Evolutionary conservation across 202 grass and related monocot species (phyloP).

Genomic region (Brachypodium distachyon): DNA sequence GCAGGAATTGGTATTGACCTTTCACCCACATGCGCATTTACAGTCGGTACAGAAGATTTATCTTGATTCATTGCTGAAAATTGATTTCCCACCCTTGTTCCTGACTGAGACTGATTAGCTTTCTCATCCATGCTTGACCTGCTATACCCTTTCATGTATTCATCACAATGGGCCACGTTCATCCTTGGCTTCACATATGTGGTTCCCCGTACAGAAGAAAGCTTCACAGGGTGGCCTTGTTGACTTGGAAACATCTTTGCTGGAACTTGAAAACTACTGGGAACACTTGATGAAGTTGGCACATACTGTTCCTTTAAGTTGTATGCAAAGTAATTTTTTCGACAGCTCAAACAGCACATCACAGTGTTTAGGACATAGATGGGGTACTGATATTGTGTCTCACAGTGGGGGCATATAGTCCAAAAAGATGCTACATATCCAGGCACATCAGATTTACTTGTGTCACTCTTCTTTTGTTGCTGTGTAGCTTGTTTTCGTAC

Average conservation of each 20-base stretch:
- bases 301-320: slow-evolving; percentile 31
- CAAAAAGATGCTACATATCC: slow-evolving; percentile 43
- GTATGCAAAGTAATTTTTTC: slow-evolving; percentile 55
- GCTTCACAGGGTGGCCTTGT: slow-evolving; percentile 31
- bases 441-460: slow-evolving; percentile 15
- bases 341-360: slow-evolving; percentile 51
- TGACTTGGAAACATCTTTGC: slow-evolving; percentile 24
- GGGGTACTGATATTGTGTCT: slow-evolving; percentile 57
- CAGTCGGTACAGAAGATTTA: slow-evolving; percentile 17
- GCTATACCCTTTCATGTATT: slow-evolving; percentile 7
- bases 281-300: slow-evolving; percentile 20
- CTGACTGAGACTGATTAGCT: slow-evolving; percentile 28
- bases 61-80: slow-evolving; percentile 21
- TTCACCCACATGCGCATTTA: not conserved
- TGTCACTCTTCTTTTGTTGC: slow-evolving; percentile 30
- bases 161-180: slow-evolving; percentile 16
- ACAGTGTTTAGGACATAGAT: slow-evolving; percentile 35
- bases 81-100: not conserved
- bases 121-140: not conserved
- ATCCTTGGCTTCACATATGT: slow-evolving; percentile 17
- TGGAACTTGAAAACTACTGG: slow-evolving; percentile 21
- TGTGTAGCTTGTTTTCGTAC: slow-evolving; percentile 21
- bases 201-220: slow-evolving; percentile 18
- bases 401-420: slow-evolving; percentile 59
- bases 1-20: not conserved